Percentiles rank a stretch among this genome's conserved stretches.
Conservation (phyloP, 2,329 filamentous ascomycete species). For the Penicillium sp. region DNA sequence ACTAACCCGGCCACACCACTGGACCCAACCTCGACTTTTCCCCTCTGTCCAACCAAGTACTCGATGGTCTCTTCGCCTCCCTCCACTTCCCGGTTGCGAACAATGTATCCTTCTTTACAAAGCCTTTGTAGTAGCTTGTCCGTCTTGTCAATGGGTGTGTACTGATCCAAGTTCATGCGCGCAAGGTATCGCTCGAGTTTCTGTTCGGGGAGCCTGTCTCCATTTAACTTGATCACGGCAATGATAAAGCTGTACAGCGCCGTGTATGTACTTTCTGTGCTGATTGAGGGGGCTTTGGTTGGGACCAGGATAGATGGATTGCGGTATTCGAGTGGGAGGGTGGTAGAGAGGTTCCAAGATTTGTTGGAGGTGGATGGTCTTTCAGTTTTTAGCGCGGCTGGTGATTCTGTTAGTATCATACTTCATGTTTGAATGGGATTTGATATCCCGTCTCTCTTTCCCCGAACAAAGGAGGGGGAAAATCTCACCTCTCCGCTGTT, state of each 20-base stretch:
- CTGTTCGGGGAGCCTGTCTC: constrained; percentile 73
- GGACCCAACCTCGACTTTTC: constrained; percentile 80
- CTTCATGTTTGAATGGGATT: too few relatives aligned
- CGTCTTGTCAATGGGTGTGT: constrained; percentile 73
- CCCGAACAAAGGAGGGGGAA: not conserved
- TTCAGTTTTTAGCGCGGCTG: constrained; percentile 52
- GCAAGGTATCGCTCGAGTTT: constrained; percentile 75
- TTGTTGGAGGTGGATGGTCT: constrained; percentile 55
- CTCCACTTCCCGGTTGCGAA: constrained; percentile 67
- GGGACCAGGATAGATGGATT: constrained; percentile 67
- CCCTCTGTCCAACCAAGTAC: constrained; percentile 81
- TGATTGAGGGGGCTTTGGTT: constrained; percentile 62
- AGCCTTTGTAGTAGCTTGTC: constrained; percentile 73
- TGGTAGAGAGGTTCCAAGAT: constrained; percentile 74
- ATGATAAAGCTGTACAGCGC: constrained; percentile 81
- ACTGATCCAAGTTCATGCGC: constrained; percentile 72
- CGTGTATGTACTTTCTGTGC: constrained; percentile 75
- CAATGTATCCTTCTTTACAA: constrained; percentile 78
- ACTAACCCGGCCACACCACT: constrained; percentile 72
- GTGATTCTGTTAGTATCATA: not conserved
- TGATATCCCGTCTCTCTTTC: not conserved
- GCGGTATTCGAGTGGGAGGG: constrained; percentile 68
- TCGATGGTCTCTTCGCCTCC: constrained; percentile 75
- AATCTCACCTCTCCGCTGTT: constrained; percentile 70
- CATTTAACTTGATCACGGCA: constrained; percentile 69